Base-by-base conservation (phyloP, 208 protist species). In the Crithidia fasciculata region DNA sequence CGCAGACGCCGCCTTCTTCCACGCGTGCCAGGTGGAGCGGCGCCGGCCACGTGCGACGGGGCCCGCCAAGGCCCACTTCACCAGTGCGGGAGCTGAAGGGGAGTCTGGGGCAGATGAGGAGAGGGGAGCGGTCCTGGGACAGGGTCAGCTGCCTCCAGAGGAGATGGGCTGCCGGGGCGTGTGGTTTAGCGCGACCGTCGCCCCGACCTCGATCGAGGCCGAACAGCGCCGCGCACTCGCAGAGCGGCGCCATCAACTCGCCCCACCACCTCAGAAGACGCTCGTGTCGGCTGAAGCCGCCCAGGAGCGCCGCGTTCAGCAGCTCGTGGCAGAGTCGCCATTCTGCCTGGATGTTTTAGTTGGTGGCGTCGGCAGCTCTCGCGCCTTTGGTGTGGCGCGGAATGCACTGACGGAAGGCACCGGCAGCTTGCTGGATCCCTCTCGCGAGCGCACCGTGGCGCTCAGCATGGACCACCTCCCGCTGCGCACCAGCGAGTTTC, bases 321-420 rank as follows among this genome's bases (percentile, higher is more conserved):
- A 55, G 13, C 66, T 89, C 0, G 16, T 66, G 13, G 72, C 43
- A 0, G 40, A 68, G 13, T 55, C 81, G 8, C 63, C 80, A 4
- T 86, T 84, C 58, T 88, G 64, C 58, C 69, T 96, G n/a, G 89
- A 96, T 53, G 81, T 96, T 0, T 47, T 82, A 36, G 86, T 94
- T 5, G 84, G 81, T 28, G 72, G 81, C 58, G 77, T 94, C 15
- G 91, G 91, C 13, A 84, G 81, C 67, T 91, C 84, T 15, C 80
- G 89, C 9, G 85, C 83, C 28, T 96, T 96, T 72, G 91, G 88
- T n/a, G 81, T 96, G n/a, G 81, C 83, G 2, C 83, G 86, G 6
- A 85, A 91, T 57, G 45, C 59, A 5, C 61, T 84, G n/a, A 83
- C 86, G 1, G 69, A 77, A 2, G 84, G 76, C 12, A 39, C 39